phyloP scores from a whole-genome alignment of 495 filamentous ascomycete genomes.

The Talaromyces thailandensis region DNA sequence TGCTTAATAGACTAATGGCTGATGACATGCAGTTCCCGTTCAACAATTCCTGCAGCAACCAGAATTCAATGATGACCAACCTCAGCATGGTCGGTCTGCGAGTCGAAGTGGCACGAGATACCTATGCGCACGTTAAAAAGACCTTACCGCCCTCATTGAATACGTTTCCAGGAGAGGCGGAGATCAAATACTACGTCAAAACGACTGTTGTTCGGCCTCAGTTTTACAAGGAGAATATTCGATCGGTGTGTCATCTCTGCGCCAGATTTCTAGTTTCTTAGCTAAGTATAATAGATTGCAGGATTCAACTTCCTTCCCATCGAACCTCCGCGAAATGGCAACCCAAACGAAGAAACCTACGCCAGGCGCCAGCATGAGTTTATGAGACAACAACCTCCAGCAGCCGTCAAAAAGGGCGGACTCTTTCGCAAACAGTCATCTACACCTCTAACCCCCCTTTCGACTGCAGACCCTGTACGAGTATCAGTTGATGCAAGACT shows the following conservation, averaged over 20 bases:
- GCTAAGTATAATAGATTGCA: constrained; percentile 28
- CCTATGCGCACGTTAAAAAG: constrained; percentile 63
- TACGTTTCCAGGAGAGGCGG: constrained; percentile 72
- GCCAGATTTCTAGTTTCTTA: not conserved
- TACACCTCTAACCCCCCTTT: constrained; percentile 7
- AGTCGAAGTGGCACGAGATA: constrained; percentile 48
- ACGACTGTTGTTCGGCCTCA: constrained; percentile 75
- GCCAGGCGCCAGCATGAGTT: constrained; percentile 78
- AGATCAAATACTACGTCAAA: constrained; percentile 90
- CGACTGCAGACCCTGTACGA: constrained; percentile 25
- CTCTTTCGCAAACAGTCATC: constrained; percentile 42
- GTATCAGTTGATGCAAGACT: constrained; percentile 70
- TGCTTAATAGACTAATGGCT: not conserved
- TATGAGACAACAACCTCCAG: constrained; percentile 25
- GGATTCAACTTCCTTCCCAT: constrained; percentile 83
- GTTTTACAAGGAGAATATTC: constrained; percentile 79
- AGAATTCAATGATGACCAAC: constrained; percentile 49
- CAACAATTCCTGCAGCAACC: constrained; percentile 73
- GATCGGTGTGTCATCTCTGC: constrained; percentile 37
- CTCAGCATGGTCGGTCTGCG: constrained; percentile 46
- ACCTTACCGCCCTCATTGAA: constrained; percentile 82
- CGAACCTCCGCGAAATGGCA: constrained; percentile 68
- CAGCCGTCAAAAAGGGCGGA: constrained; percentile 38
- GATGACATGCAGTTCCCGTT: constrained; percentile 56
- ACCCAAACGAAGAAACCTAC: constrained; percentile 67